A percentile compares a stretch with the other conserved stretches of the same genome.
Evolutionary conservation across 177 flowering plant species (phyloP).

Genomic region (Vitis hybrid): DNA sequence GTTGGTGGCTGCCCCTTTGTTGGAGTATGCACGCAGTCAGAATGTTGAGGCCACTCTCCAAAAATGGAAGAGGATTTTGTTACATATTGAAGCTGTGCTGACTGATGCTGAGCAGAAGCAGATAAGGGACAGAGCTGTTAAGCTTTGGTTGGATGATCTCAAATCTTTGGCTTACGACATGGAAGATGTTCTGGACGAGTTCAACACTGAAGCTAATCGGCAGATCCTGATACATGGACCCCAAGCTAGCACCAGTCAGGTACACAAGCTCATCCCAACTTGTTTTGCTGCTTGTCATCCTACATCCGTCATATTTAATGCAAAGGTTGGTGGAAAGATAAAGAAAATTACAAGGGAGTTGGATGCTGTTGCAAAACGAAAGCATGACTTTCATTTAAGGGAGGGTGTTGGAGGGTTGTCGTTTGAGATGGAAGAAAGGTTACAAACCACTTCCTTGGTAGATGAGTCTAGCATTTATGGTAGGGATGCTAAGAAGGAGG

Average conservation of each 20-base stretch:
- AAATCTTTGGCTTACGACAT: slow-evolving; percentile 20
- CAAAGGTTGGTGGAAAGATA: background rate
- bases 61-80: background rate
- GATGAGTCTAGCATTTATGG: slow-evolving; percentile 22
- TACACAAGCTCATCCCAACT: background rate
- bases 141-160: slow-evolving; percentile 12
- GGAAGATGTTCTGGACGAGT: slow-evolving; percentile 24
- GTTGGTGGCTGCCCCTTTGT: background rate
- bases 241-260: background rate
- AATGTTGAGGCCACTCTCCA: background rate
- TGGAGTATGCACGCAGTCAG: background rate
- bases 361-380: slow-evolving; percentile 9
- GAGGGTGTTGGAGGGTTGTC: background rate
- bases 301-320: background rate
- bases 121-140: background rate
- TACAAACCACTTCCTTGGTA: slow-evolving; percentile 13
- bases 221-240: background rate
- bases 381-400: slow-evolving; percentile 6
- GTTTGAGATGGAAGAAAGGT: background rate
- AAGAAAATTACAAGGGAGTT: slow-evolving; percentile 11
- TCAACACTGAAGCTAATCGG: slow-evolving; percentile 9
- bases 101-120: slow-evolving; percentile 19
- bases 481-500: slow-evolving; percentile 22
- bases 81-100: slow-evolving; percentile 1
- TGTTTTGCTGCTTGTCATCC: background rate